These are phyloP conservation scores for Thecaphora thlaspeos DNA, from an alignment of 1,284 basidiomycete genomes.

Conservation along the genomic window DNA sequence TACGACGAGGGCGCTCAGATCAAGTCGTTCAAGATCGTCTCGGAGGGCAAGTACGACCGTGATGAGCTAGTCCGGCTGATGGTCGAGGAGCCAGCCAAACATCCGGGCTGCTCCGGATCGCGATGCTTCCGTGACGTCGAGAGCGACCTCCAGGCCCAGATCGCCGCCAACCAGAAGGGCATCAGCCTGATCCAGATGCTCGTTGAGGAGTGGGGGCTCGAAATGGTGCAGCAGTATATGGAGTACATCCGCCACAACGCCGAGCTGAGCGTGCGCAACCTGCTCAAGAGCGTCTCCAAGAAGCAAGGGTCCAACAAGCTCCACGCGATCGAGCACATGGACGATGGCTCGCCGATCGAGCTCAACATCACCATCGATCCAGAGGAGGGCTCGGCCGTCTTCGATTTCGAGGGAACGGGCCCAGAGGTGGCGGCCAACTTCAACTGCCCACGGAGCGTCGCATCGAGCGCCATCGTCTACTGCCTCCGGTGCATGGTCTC, in stretches of 20 bases:
- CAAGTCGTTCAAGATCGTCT: constrained; percentile 87
- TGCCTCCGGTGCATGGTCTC: constrained; percentile 88
- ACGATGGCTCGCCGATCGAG: constrained; percentile 65
- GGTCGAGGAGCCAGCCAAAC: constrained; percentile 80
- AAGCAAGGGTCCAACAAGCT: constrained; percentile 67
- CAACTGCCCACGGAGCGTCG: constrained; percentile 72
- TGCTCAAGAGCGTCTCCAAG: constrained; percentile 75
- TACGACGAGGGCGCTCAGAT: constrained; percentile 94
- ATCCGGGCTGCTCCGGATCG: constrained; percentile 60
- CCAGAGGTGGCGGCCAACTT: constrained; percentile 85
- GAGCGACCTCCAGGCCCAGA: constrained; percentile 90
- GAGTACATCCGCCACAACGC: constrained; percentile 77
- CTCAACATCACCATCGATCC: constrained; percentile 78
- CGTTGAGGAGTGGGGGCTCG: constrained; percentile 79
- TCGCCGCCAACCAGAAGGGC: constrained; percentile 93
- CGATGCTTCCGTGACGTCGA: constrained; percentile 74
- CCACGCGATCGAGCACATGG: constrained; percentile 66
- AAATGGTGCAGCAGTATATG: constrained; percentile 70
- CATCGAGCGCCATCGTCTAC: constrained; percentile 91
- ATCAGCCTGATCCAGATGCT: constrained; percentile 63
- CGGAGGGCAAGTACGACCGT: constrained; percentile 75
- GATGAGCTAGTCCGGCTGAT: constrained; percentile 75
- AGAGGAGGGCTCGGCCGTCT: constrained; percentile 72
- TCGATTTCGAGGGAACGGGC: constrained; percentile 82
- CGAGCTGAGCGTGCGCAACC: constrained; percentile 79